Conservation (phyloP, 495 filamentous ascomycete genomes). For the Xylaria flabelliformis region DNA sequence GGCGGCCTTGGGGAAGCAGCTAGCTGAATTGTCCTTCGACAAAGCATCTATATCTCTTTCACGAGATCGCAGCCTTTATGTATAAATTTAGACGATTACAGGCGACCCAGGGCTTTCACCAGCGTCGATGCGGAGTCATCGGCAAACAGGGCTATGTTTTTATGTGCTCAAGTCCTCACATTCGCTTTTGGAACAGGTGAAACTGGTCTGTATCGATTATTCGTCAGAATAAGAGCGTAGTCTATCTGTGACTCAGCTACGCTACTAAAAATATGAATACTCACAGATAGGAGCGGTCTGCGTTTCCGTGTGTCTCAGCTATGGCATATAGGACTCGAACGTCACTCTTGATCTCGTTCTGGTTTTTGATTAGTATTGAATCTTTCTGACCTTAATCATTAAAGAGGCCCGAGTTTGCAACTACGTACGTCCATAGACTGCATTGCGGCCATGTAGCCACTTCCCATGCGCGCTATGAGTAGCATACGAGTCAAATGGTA, state of each 20-base stretch:
- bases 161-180: background rate
- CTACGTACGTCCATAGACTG: background rate
- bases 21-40: slow-evolving; percentile 46
- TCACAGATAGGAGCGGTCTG: background rate
- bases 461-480: slow-evolving; percentile 12
- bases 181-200: background rate
- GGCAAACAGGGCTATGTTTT: background rate
- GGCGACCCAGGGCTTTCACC: background rate
- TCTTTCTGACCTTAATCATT: background rate
- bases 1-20: slow-evolving; percentile 42
- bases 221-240: background rate
- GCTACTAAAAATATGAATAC: background rate
- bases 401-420: background rate
- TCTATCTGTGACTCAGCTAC: background rate
- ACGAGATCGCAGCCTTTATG: slow-evolving; percentile 37
- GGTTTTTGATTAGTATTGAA: background rate
- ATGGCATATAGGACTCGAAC: background rate
- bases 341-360: background rate
- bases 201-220: background rate
- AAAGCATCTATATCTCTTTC: slow-evolving; percentile 48
- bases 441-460: slow-evolving; percentile 1
- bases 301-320: background rate
- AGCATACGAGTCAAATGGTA: slow-evolving; percentile 12
- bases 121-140: background rate
- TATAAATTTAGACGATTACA: background rate